These are phyloP conservation scores for Starmera amethionina DNA, from an alignment of 805 yeast genomes.

Conservation along the genomic window DNA sequence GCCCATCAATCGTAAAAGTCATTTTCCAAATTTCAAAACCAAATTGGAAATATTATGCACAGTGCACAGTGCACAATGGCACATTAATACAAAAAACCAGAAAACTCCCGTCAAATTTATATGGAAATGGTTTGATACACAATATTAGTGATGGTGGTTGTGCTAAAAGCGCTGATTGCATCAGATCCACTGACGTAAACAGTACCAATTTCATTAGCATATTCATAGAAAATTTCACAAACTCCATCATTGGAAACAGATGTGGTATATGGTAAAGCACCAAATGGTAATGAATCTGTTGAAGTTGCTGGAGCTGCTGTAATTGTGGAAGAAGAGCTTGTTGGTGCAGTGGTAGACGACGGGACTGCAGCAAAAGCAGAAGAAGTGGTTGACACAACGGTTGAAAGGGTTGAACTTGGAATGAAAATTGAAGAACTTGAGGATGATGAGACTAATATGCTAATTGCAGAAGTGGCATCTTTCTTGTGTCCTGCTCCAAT, in stretches of 20 bases:
- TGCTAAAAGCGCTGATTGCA: slow-evolving; percentile 18
- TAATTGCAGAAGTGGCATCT: no score
- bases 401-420: background rate
- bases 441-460: no score
- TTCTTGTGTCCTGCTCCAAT: no score
- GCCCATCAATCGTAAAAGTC: no score
- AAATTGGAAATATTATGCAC: no score
- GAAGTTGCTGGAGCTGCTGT: slow-evolving; percentile 1
- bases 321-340: background rate
- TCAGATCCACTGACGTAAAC: slow-evolving; percentile 18
- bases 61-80: no score
- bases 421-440: background rate
- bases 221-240: slow-evolving; percentile 19
- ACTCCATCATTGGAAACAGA: slow-evolving; percentile 12
- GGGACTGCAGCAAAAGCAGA: background rate
- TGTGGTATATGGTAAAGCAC: slow-evolving; percentile 12
- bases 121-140: slow-evolving; percentile 4
- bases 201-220: slow-evolving; percentile 7
- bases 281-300: background rate
- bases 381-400: slow-evolving; percentile 4
- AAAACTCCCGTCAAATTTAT: no score
- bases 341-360: background rate
- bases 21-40: no score
- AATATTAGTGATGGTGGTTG: slow-evolving; percentile 17
- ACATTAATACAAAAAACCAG: no score